These are phyloP conservation scores for Dentipellis fragilis DNA, from an alignment of 768 basidiomycete genomes.

Conservation along the genomic window DNA sequence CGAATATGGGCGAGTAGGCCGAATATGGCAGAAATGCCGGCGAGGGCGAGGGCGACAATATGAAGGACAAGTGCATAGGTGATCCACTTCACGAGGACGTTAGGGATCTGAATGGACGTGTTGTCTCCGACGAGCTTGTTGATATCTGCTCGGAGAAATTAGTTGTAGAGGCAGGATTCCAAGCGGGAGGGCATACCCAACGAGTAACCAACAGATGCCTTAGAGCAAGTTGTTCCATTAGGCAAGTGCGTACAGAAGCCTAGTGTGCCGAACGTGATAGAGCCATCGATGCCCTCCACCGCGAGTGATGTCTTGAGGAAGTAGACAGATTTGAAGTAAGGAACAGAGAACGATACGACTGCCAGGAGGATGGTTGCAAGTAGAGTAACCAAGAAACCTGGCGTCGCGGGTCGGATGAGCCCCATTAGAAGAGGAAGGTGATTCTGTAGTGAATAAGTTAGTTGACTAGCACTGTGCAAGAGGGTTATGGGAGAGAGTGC, in stretches of 20 bases:
- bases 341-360: slow-evolving; percentile 85
- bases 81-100: slow-evolving; percentile 85
- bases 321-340: slow-evolving; percentile 79
- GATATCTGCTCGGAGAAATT: slow-evolving; percentile 44
- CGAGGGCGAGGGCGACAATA: slow-evolving; percentile 72
- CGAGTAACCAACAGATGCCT: slow-evolving; percentile 75
- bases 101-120: slow-evolving; percentile 60
- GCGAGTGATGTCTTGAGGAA: slow-evolving; percentile 73
- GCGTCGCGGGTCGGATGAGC: slow-evolving; percentile 74
- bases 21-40: slow-evolving; percentile 64
- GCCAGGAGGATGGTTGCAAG: slow-evolving; percentile 72
- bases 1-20: slow-evolving; percentile 84
- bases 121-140: slow-evolving; percentile 69
- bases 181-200: slow-evolving; percentile 47
- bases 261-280: slow-evolving; percentile 78
- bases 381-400: slow-evolving; percentile 79
- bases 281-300: slow-evolving; percentile 37
- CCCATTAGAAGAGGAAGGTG: slow-evolving; percentile 31
- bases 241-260: slow-evolving; percentile 72
- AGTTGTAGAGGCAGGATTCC: background rate
- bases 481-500: too few relatives aligned
- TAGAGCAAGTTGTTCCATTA: slow-evolving; percentile 61
- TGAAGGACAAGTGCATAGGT: slow-evolving; percentile 92
- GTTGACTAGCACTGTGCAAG: too few relatives aligned
- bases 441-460: too few relatives aligned